Percentiles rank a stretch among this genome's conserved stretches.
phyloP scores from a whole-genome alignment of 345 rosid species.

The Aegle marmelos region DNA sequence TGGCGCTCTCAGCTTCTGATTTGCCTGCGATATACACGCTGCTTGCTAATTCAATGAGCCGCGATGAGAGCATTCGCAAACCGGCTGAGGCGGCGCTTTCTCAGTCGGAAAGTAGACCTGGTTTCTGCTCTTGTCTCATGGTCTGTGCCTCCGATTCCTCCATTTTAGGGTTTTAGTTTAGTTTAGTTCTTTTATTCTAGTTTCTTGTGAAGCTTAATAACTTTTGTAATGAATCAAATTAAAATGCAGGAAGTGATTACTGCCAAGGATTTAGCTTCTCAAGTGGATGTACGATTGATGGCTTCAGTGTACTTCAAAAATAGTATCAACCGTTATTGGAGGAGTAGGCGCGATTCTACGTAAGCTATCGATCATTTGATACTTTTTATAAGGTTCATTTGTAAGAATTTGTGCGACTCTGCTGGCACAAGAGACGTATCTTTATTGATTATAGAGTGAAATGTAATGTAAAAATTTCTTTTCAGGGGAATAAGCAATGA shows the following conservation, averaged over 20 bases:
- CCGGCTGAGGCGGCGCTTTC: slow-evolving; percentile 91
- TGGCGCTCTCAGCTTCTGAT: slow-evolving; percentile 95
- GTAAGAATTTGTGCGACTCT: not conserved
- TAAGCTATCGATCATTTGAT: slow-evolving; percentile 26
- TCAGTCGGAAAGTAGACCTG: slow-evolving; percentile 85
- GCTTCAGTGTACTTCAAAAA: slow-evolving; percentile 94
- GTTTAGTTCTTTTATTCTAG: not conserved
- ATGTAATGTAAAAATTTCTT: slow-evolving; percentile 13
- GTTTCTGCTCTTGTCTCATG: slow-evolving; percentile 95
- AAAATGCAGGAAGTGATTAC: slow-evolving; percentile 80
- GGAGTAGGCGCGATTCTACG: slow-evolving; percentile 74
- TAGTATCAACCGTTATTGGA: slow-evolving; percentile 86
- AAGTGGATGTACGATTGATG: slow-evolving; percentile 84
- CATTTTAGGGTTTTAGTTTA: slow-evolving; percentile 28
- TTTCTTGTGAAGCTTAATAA: slow-evolving; percentile 15
- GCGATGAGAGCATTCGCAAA: slow-evolving; percentile 67
- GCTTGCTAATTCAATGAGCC: slow-evolving; percentile 87
- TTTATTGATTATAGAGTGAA: not conserved
- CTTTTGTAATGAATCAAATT: slow-evolving; percentile 9
- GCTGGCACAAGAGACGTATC: not conserved
- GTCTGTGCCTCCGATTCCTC: slow-evolving; percentile 31
- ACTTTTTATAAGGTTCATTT: not conserved
- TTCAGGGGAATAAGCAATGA: slow-evolving; percentile 83
- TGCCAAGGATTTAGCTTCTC: slow-evolving; percentile 80
- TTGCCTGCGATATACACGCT: slow-evolving; percentile 71